Percentiles rank a stretch among this genome's conserved stretches.
phyloP scores from a whole-genome alignment of 1,284 basidiomycete genomes.

The Papiliotrema terrestris region DNA sequence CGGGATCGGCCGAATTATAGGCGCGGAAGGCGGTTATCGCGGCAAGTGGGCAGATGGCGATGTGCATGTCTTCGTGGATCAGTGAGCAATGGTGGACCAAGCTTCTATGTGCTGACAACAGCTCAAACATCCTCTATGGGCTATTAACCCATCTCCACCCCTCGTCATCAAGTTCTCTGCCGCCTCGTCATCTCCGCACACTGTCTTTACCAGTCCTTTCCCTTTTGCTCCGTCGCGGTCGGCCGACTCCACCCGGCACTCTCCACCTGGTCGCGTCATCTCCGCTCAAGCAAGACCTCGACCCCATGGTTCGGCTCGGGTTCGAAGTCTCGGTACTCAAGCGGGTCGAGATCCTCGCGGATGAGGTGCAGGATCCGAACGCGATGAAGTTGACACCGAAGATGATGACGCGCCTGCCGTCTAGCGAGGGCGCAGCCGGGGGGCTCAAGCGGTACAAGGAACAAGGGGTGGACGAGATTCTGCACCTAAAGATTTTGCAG shows the following conservation, averaged over 20 bases:
- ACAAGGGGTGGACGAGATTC: conserved; percentile 81
- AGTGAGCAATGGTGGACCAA: conserved; percentile 54
- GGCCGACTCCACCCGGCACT: conserved; percentile 65
- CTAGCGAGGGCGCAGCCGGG: conserved; percentile 6
- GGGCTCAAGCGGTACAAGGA: conserved; percentile 58
- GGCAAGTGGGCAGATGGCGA: conserved; percentile 53
- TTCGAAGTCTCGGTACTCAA: conserved; percentile 75
- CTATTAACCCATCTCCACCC: conserved; percentile 56
- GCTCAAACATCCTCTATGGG: conserved; percentile 79
- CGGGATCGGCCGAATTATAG: conserved; percentile 30
- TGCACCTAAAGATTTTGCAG: conserved; percentile 82
- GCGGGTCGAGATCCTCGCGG: conserved; percentile 72
- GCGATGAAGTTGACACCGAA: conserved; percentile 19
- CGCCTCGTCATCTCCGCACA: conserved; percentile 47
- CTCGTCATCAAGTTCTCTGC: conserved; percentile 14
- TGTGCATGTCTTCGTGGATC: conserved; percentile 81
- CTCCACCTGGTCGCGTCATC: conserved; percentile 66
- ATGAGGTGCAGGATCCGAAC: conserved; percentile 47
- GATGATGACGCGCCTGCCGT: conserved; percentile 9
- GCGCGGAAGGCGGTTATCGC: conserved; percentile 20
- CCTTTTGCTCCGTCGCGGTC: conserved; percentile 68
- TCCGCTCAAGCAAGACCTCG: conserved; percentile 70
- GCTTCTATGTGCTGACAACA: conserved; percentile 35
- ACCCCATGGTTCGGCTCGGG: conserved; percentile 66
- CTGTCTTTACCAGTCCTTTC: conserved; percentile 67